Conservation (phyloP, 805 yeast genomes). For the Candida germanica region DNA sequence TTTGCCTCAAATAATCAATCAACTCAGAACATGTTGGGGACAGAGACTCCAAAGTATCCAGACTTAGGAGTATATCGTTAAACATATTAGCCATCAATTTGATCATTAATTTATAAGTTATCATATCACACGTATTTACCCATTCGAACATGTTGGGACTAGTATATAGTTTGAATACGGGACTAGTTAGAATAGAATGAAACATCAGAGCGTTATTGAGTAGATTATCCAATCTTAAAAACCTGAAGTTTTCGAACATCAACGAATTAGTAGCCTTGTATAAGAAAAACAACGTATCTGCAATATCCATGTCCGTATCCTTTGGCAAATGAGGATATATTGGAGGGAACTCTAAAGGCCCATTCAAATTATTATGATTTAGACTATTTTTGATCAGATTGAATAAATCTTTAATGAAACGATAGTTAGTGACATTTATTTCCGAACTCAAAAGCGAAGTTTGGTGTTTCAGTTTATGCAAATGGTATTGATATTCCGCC, state of each 20-base stretch:
- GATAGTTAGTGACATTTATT: constrained; percentile 14
- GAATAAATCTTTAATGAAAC: constrained; percentile 31
- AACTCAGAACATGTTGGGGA: background rate
- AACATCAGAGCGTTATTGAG: constrained; percentile 52
- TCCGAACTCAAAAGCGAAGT: background rate
- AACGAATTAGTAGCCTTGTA: constrained; percentile 64
- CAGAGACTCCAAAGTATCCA: background rate
- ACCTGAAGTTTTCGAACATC: constrained; percentile 63
- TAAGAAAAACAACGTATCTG: constrained; percentile 57
- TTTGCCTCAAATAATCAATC: background rate
- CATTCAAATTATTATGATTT: constrained; percentile 12
- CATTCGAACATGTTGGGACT: constrained; percentile 51
- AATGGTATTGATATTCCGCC: constrained; percentile 2
- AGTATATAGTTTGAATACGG: constrained; percentile 57
- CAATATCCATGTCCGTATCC: constrained; percentile 52
- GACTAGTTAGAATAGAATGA: constrained; percentile 54
- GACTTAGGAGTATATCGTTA: background rate
- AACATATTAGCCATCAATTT: constrained; percentile 4
- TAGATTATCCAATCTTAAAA: constrained; percentile 62
- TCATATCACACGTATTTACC: constrained; percentile 62
- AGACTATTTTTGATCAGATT: constrained; percentile 17
- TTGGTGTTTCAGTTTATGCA: background rate
- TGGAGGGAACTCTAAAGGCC: constrained; percentile 29
- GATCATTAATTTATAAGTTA: constrained; percentile 6
- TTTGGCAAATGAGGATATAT: constrained; percentile 43